Percentiles rank a stretch among this genome's conserved stretches.
These are phyloP conservation scores for Monilinia fructigena DNA, from an alignment of 2,329 filamentous ascomycete genomes.

Conservation along the genomic window DNA sequence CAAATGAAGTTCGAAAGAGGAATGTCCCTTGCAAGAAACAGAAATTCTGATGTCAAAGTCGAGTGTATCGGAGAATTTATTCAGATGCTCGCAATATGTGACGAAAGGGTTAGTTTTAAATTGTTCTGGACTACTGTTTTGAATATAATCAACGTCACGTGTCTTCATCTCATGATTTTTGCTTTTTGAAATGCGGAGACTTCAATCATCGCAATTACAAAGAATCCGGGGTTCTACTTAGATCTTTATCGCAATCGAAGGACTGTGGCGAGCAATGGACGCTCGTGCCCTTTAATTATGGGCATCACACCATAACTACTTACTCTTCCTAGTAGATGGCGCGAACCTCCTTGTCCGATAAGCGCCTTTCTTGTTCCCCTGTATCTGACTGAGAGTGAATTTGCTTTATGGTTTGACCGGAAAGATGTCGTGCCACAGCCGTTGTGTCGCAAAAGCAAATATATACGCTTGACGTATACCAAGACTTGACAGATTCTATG, in stretches of 20 bases:
- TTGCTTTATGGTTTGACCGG: not conserved
- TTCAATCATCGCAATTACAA: not conserved
- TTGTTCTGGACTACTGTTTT: not conserved
- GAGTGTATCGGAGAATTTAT: not conserved
- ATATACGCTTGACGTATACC: not conserved
- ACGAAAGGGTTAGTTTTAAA: constrained; percentile 3
- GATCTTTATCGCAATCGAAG: not conserved
- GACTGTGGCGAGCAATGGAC: not conserved
- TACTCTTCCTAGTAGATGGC: constrained; percentile 2
- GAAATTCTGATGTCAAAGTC: not conserved
- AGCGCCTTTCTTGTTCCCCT: not conserved
- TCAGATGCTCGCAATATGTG: not conserved
- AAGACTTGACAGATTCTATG: not conserved
- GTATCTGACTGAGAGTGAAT: not conserved
- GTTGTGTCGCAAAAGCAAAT: constrained; percentile 6
- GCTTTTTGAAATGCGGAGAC: constrained; percentile 12
- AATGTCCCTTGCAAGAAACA: not conserved
- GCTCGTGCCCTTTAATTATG: not conserved
- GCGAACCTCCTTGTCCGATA: not conserved
- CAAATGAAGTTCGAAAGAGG: not conserved
- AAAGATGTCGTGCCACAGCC: not conserved
- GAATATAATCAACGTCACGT: not conserved
- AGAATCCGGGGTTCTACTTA: not conserved
- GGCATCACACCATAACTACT: not conserved
- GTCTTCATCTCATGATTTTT: constrained; percentile 6